Evolutionary conservation across 2,329 filamentous ascomycete species (phyloP).

Genomic region (Rasamsonia emersonii): DNA sequence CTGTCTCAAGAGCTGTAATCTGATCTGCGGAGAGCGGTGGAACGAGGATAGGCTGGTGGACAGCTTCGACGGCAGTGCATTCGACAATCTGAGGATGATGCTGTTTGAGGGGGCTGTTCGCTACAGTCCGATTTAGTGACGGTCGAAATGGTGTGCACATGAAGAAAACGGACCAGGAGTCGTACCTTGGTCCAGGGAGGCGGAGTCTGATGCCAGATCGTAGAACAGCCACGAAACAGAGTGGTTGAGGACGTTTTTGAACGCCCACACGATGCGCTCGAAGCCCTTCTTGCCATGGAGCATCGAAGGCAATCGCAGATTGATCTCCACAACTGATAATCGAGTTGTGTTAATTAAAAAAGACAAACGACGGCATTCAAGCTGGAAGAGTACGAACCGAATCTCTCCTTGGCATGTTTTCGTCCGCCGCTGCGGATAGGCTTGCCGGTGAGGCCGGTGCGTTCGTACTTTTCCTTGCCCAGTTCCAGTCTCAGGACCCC

Average conservation of each 20-base stretch:
- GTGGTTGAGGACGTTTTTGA: slow-evolving; percentile 62
- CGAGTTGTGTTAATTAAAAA: slow-evolving; percentile 10
- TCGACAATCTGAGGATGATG: slow-evolving; percentile 30
- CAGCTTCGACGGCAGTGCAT: slow-evolving; percentile 17
- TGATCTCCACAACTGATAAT: slow-evolving; percentile 60
- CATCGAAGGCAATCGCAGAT: slow-evolving; percentile 69
- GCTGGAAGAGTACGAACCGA: slow-evolving; percentile 59
- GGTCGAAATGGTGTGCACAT: no score
- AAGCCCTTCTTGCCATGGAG: slow-evolving; percentile 75
- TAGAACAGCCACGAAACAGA: slow-evolving; percentile 71
- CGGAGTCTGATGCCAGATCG: slow-evolving; percentile 39
- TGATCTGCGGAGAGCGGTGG: slow-evolving; percentile 22
- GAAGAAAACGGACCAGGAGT: slow-evolving; percentile 1
- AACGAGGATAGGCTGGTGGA: slow-evolving; percentile 19
- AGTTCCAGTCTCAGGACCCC: slow-evolving; percentile 68
- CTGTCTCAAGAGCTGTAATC: slow-evolving; percentile 20
- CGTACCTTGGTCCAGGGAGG: slow-evolving; percentile 36
- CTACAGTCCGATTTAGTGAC: slow-evolving; percentile 3
- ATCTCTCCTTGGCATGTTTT: slow-evolving; percentile 62
- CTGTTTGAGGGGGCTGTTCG: slow-evolving; percentile 27
- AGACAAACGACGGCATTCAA: not conserved
- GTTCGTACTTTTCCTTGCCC: slow-evolving; percentile 73
- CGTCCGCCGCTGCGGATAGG: slow-evolving; percentile 50
- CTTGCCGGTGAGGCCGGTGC: slow-evolving; percentile 68
- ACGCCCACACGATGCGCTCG: slow-evolving; percentile 67